phyloP scores from a whole-genome alignment of 306 rosid species.

The Lathyrus oleraceus region DNA sequence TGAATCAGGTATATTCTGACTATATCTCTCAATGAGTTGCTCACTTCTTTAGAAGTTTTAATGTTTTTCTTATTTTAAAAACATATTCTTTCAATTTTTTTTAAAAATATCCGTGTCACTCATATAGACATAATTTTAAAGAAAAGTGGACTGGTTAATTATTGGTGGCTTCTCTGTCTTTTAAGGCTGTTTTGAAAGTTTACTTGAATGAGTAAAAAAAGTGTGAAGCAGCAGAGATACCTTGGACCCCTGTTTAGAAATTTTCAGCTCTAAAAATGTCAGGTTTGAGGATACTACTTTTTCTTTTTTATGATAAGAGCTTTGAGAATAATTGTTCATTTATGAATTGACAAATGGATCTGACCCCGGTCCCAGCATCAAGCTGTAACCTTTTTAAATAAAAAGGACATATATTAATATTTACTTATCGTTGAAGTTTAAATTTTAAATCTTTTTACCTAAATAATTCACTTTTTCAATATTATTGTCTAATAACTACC shows the following conservation, averaged over 20 bases:
- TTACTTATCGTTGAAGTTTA: slow-evolving; percentile 26
- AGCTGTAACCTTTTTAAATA: slow-evolving; percentile 17
- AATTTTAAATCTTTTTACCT: not conserved
- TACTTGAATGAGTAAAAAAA: slow-evolving; percentile 39
- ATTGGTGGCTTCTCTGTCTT: slow-evolving; percentile 16
- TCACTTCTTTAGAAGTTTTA: too few species aligned
- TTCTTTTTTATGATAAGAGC: slow-evolving; percentile 11
- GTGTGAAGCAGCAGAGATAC: slow-evolving; percentile 34
- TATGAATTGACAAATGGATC: slow-evolving; percentile 50
- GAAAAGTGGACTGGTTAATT: slow-evolving; percentile 24
- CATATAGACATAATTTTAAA: slow-evolving; percentile 14
- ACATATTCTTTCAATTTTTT: too few species aligned
- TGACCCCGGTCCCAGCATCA: slow-evolving; percentile 30
- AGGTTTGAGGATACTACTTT: slow-evolving; percentile 29
- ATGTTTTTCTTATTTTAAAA: too few species aligned
- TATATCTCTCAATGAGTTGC: too few species aligned
- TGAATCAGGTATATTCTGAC: too few species aligned
- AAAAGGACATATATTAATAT: slow-evolving; percentile 4
- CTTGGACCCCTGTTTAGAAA: slow-evolving; percentile 45
- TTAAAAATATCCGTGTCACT: not conserved
- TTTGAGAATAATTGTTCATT: slow-evolving; percentile 47
- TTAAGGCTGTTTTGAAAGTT: slow-evolving; percentile 34
- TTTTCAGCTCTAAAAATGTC: slow-evolving; percentile 51
- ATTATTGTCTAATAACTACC: too few species aligned
- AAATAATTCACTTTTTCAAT: too few species aligned